phyloP scores from a whole-genome alignment of 768 basidiomycete species.

The Termitomyces sp. region DNA sequence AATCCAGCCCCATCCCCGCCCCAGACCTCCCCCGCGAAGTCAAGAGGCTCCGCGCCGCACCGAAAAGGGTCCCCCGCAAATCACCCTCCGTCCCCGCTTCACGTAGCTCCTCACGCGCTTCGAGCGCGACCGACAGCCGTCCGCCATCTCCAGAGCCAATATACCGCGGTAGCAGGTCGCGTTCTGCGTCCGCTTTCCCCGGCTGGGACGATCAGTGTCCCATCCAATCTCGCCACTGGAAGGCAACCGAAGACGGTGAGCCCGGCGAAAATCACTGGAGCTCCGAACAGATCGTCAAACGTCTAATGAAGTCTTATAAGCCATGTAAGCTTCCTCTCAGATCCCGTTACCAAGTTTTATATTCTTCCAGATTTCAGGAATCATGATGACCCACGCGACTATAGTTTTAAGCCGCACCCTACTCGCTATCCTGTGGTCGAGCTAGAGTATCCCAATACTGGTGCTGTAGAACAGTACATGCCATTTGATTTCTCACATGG shows the following conservation, averaged over 20 bases:
- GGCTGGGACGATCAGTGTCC: constrained; percentile 31
- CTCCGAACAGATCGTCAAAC: constrained; percentile 61
- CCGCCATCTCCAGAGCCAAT: constrained; percentile 54
- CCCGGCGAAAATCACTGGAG: constrained; percentile 54
- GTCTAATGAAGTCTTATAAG: constrained; percentile 66
- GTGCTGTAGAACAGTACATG: constrained; percentile 64
- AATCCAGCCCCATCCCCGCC: constrained; percentile 19
- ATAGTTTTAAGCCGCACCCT: constrained; percentile 58
- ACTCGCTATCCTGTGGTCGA: constrained; percentile 63
- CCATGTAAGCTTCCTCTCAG: constrained; percentile 45
- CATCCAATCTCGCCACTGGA: constrained; percentile 46
- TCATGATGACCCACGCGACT: constrained; percentile 58
- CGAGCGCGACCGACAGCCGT: constrained; percentile 36
- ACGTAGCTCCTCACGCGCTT: constrained; percentile 38
- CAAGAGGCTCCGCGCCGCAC: constrained; percentile 34
- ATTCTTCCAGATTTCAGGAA: constrained; percentile 62
- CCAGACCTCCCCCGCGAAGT: constrained; percentile 32
- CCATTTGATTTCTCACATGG: neutral
- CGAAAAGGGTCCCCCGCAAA: constrained; percentile 24
- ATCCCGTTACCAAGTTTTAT: constrained; percentile 2
- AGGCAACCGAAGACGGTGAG: constrained; percentile 45
- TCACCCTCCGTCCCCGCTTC: constrained; percentile 32
- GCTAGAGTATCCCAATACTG: constrained; percentile 75
- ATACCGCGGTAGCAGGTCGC: constrained; percentile 57
- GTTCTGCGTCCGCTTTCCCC: constrained; percentile 58